Conservation (phyloP, 371 early-diverging fungal species). For the Caulochytrium protostelioides region DNA sequence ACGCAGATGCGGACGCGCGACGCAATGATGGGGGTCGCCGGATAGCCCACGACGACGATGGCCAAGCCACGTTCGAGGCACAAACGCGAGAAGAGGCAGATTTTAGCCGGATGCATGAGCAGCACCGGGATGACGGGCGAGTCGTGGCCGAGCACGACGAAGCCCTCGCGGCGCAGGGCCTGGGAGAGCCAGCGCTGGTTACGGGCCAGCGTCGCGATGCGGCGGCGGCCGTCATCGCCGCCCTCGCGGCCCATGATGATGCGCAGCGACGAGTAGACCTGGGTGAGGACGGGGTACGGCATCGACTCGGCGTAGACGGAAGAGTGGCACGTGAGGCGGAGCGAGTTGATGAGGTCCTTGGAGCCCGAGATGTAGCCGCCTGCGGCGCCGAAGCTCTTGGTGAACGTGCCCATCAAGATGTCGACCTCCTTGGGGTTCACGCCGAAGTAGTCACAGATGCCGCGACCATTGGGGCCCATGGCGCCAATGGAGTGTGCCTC, state of each 20-base stretch:
- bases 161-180: conserved; percentile 68
- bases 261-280: conserved; percentile 69
- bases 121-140: conserved; percentile 96
- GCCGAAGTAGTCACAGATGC: conserved; percentile 87
- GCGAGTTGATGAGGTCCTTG: conserved; percentile 57
- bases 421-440: conserved; percentile 83
- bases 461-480: conserved; percentile 48
- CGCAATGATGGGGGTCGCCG: conserved; percentile 90
- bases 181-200: conserved; percentile 74
- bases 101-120: conserved; percentile 93
- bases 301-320: conserved; percentile 85
- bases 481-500: conserved; percentile 99
- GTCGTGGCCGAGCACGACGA: conserved; percentile 83
- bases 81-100: conserved; percentile 89
- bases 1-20: conserved; percentile 94
- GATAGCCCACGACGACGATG: conserved; percentile 96
- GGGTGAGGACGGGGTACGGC: conserved; percentile 74
- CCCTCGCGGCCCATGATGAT: conserved; percentile 81
- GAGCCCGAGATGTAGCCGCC: conserved; percentile 91
- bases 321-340: conserved; percentile 62
- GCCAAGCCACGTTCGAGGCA: conserved; percentile 80
- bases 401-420: conserved; percentile 98
- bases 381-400: conserved; percentile 97
- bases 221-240: conserved; percentile 49
- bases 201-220: conserved; percentile 59